phyloP scores from a whole-genome alignment of 257 asterid species.

The Solanum chilense region DNA sequence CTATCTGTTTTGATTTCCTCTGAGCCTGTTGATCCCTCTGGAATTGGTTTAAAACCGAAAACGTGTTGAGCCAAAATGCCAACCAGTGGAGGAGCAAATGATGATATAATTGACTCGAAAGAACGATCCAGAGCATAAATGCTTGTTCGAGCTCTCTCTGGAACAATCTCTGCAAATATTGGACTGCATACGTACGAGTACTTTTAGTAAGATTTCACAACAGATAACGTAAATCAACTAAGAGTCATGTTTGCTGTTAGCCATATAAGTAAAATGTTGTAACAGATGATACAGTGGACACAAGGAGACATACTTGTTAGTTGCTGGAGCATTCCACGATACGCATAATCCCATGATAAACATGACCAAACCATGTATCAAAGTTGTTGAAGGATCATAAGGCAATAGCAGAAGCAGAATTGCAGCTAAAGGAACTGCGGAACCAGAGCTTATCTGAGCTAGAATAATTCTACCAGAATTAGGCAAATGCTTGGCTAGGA shows the following conservation, averaged over 20 bases:
- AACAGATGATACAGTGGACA: not conserved
- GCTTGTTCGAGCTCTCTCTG: constrained; percentile 4
- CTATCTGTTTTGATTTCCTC: constrained; percentile 16
- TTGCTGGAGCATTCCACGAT: constrained; percentile 85
- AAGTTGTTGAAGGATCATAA: constrained; percentile 45
- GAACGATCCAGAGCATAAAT: constrained; percentile 12
- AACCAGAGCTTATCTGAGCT: constrained; percentile 81
- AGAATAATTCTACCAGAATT: constrained; percentile 69
- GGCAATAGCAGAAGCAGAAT: constrained; percentile 62
- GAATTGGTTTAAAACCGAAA: constrained; percentile 58
- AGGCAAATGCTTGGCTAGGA: constrained; percentile 48
- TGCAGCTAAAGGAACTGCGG: constrained; percentile 76
- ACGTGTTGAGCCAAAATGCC: constrained; percentile 62
- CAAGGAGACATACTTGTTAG: constrained; percentile 56
- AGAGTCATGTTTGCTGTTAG: not conserved
- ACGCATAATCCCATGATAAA: constrained; percentile 53
- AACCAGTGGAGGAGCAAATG: constrained; percentile 85
- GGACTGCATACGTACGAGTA: not conserved
- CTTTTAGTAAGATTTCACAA: not conserved
- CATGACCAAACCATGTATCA: constrained; percentile 59
- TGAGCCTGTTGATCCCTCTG: constrained; percentile 4
- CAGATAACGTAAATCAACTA: not conserved
- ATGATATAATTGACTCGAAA: constrained; percentile 58
- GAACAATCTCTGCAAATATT: constrained; percentile 13
- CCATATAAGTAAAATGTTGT: not conserved